Conservation (phyloP, 2,329 filamentous ascomycete genomes). For the Penicillium oxalicum region DNA sequence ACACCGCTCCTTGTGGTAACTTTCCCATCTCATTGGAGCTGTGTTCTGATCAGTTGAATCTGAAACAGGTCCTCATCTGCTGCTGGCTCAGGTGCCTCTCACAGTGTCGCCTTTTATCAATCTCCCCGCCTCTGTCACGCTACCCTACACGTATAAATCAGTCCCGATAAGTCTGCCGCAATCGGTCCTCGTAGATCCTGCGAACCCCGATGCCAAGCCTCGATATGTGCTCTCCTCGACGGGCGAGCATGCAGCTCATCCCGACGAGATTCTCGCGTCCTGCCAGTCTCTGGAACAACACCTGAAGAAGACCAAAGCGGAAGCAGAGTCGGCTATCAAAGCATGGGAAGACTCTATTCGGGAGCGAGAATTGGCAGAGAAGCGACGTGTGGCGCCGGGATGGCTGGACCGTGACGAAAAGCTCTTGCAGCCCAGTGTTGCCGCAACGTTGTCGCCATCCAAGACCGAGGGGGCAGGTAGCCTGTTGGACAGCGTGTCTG, state of each 20-base stretch:
- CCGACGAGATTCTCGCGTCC: conserved; percentile 75
- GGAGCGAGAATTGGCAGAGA: conserved; percentile 57
- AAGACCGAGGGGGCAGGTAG: conserved; percentile 19
- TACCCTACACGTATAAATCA: conserved; percentile 91
- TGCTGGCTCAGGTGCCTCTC: conserved; percentile 86
- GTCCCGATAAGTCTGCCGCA: conserved; percentile 81
- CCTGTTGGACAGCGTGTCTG: conserved; percentile 35
- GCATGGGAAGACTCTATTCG: conserved; percentile 62
- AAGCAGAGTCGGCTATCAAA: conserved; percentile 60
- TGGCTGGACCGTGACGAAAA: conserved; percentile 59
- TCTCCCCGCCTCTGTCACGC: conserved; percentile 79
- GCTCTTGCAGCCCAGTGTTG: conserved; percentile 48
- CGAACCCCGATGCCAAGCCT: conserved; percentile 45
- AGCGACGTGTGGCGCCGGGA: conserved; percentile 57
- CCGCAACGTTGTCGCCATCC: conserved; percentile 9
- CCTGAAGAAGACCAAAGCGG: conserved; percentile 61
- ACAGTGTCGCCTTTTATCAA: conserved; percentile 92
- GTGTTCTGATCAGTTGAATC: background rate
- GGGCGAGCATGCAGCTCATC: conserved; percentile 76
- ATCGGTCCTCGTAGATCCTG: conserved; percentile 54
- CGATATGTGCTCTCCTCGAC: conserved; percentile 72
- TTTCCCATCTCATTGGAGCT: background rate
- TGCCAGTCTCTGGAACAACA: conserved; percentile 74
- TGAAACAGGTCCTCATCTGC: conserved; percentile 64
- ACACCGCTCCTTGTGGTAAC: background rate